These are phyloP conservation scores for Aurifilum marmelostoma DNA, from an alignment of 2,329 filamentous ascomycete species.

Conservation along the genomic window DNA sequence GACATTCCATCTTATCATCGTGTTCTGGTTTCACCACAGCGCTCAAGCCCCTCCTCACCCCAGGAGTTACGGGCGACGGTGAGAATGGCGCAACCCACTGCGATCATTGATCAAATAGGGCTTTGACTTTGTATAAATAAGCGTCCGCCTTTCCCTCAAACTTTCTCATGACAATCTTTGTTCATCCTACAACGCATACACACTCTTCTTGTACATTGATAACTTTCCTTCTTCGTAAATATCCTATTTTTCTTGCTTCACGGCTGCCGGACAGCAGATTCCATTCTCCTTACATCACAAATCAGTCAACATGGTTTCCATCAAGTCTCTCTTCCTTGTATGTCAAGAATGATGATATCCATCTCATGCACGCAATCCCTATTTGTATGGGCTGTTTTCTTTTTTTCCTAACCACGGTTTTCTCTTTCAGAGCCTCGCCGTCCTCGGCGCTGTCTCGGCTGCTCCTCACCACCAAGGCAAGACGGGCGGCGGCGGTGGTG, in stretches of 20 bases:
- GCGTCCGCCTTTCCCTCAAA: neutral
- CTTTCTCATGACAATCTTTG: neutral
- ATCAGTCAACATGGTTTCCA: slow-evolving; percentile 17
- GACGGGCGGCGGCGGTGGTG: neutral
- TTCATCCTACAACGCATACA: neutral
- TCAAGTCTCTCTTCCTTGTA: slow-evolving; percentile 20
- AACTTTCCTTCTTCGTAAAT: neutral
- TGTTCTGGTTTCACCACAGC: neutral
- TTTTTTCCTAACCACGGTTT: neutral
- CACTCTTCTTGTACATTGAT: neutral
- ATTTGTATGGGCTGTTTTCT: too few species aligned
- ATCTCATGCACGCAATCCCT: neutral
- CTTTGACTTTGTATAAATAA: neutral
- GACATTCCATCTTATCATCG: neutral
- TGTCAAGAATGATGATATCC: neutral
- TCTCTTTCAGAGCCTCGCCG: neutral
- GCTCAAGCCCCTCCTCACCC: neutral
- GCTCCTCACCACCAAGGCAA: slow-evolving; percentile 21
- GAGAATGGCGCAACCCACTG: neutral
- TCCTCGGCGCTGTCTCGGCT: slow-evolving; percentile 10
- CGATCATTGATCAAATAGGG: neutral
- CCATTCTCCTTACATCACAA: neutral
- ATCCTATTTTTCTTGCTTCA: neutral
- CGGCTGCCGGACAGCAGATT: slow-evolving; percentile 9
- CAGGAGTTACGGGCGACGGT: neutral